phyloP scores from a whole-genome alignment of 2,329 filamentous ascomycete genomes.

The Elsinoe batatas region DNA sequence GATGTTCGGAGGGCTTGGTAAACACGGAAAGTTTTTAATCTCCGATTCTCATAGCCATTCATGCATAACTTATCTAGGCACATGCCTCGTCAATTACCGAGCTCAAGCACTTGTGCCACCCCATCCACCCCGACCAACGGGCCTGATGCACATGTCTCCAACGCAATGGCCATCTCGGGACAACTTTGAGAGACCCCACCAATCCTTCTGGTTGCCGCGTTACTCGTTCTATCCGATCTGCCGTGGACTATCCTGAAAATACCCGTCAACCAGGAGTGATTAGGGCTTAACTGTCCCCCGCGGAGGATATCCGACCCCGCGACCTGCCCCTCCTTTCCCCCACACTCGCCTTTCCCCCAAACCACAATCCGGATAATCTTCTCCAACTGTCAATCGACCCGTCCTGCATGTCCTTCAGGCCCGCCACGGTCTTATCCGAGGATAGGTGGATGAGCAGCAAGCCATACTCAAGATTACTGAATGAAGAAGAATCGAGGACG shows the following conservation, averaged over 20 bases:
- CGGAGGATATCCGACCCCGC: conserved; percentile 11
- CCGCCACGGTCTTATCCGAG: not conserved
- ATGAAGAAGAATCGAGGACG: not conserved
- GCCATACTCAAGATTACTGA: too few species aligned
- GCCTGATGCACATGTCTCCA: not conserved
- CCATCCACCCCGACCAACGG: not conserved
- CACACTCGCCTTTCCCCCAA: not conserved
- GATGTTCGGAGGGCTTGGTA: not conserved
- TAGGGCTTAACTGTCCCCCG: not conserved
- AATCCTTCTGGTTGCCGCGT: not conserved
- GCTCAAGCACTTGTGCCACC: not conserved
- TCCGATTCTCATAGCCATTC: not conserved
- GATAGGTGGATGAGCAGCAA: not conserved
- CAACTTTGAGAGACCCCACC: not conserved
- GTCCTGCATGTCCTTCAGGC: too few species aligned
- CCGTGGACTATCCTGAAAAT: not conserved
- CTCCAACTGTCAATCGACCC: conserved; percentile 1
- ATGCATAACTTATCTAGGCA: not conserved
- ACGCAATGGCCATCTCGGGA: not conserved
- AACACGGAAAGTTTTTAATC: not conserved
- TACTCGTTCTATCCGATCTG: not conserved
- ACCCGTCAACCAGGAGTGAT: not conserved
- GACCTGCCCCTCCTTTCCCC: not conserved
- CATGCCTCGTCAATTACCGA: conserved; percentile 1
- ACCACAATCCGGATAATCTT: not conserved